Percentiles rank a stretch among this genome's conserved stretches.
Evolutionary conservation across 2,329 filamentous ascomycete species (phyloP).

Genomic region (Herpotrichia juniperi): DNA sequence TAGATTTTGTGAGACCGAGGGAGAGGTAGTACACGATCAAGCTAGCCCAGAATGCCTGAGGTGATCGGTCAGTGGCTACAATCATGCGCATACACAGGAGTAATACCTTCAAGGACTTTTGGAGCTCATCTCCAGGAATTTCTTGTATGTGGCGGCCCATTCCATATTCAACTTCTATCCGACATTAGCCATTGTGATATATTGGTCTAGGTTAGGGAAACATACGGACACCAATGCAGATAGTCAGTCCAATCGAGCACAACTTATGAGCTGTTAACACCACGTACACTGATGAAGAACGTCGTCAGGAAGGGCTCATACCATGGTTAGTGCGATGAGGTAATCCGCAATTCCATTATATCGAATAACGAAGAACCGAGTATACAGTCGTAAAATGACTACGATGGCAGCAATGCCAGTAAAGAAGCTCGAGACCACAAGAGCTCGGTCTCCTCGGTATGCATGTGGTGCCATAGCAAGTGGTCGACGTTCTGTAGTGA

Average conservation of each 20-base stretch:
- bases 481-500: no score
- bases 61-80: slow-evolving; percentile 4
- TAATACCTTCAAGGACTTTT: slow-evolving; percentile 31
- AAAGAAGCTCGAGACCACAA: slow-evolving; percentile 30
- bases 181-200: slow-evolving; percentile 13
- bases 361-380: slow-evolving; percentile 36
- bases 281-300: not conserved
- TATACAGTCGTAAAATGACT: slow-evolving; percentile 35
- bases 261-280: slow-evolving; percentile 16
- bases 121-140: slow-evolving; percentile 18
- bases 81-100: not conserved
- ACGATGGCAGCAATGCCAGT: slow-evolving; percentile 28
- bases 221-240: slow-evolving; percentile 36
- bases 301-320: slow-evolving; percentile 7
- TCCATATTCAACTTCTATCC: slow-evolving; percentile 34
- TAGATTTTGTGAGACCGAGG: slow-evolving; percentile 39
- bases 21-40: slow-evolving; percentile 41
- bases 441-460: slow-evolving; percentile 26
- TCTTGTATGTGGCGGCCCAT: slow-evolving; percentile 33
- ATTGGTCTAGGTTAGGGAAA: not conserved
- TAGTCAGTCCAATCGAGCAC: slow-evolving; percentile 34
- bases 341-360: slow-evolving; percentile 36
- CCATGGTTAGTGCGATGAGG: slow-evolving; percentile 32
- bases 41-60: slow-evolving; percentile 38
- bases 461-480: not conserved